Evolutionary conservation across 768 basidiomycete genomes (phyloP).

Genomic region (Saitozyma sp.): DNA sequence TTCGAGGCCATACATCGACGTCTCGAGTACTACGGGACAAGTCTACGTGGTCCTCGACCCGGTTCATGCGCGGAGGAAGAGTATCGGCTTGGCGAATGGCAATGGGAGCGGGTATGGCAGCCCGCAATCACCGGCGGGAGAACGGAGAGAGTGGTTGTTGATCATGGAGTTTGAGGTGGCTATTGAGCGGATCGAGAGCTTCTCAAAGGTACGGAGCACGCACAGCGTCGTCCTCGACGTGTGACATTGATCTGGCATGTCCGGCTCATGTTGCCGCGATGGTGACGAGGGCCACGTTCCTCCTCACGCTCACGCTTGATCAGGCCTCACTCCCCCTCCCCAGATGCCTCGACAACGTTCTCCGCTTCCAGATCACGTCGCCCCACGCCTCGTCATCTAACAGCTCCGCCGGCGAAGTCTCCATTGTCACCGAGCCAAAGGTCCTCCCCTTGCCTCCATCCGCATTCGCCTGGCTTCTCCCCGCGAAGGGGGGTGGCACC

Average conservation of each 20-base stretch:
- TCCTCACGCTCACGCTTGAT: not conserved
- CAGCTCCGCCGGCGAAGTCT: constrained; percentile 21
- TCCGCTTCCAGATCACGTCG: constrained; percentile 33
- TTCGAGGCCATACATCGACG: constrained; percentile 25
- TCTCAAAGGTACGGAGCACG: constrained; percentile 18
- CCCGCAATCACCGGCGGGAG: not conserved
- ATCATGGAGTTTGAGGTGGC: constrained; percentile 27
- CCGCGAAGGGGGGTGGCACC: not conserved
- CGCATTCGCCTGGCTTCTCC: constrained; percentile 9
- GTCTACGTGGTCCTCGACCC: constrained; percentile 28
- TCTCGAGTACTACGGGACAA: constrained; percentile 30
- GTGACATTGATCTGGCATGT: not conserved
- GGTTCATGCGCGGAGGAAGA: not conserved
- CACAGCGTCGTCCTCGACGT: not conserved
- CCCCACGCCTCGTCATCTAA: constrained; percentile 8
- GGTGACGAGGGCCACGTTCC: not conserved
- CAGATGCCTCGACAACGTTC: constrained; percentile 38
- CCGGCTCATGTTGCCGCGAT: not conserved
- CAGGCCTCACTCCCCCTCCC: constrained; percentile 29
- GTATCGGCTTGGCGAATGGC: not conserved
- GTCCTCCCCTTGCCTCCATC: constrained; percentile 32
- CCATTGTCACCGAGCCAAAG: constrained; percentile 38
- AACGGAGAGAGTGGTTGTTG: constrained; percentile 32
- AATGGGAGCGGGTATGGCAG: constrained; percentile 1
- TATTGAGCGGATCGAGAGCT: constrained; percentile 12